Evolutionary conservation across 768 basidiomycete genomes (phyloP).

Genomic region (Mycena olivaceomarginata): DNA sequence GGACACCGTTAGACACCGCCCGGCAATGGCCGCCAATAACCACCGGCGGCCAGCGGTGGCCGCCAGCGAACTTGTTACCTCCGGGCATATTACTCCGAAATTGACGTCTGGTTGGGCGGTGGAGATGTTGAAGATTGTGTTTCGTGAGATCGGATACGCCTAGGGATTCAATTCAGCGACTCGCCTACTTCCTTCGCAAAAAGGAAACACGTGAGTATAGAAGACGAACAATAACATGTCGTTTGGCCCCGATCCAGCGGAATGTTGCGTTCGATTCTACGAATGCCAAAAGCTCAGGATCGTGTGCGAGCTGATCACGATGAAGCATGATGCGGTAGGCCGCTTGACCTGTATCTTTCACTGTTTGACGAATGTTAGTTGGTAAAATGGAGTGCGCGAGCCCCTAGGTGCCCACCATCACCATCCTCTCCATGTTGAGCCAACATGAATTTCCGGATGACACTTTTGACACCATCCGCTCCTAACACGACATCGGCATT

Average conservation of each 20-base stretch:
- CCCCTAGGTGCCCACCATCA: constrained; percentile 7
- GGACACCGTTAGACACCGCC: too few relatives aligned
- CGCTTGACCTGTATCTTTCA: constrained; percentile 59
- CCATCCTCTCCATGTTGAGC: constrained; percentile 51
- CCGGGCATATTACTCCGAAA: neutral
- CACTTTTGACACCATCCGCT: constrained; percentile 61
- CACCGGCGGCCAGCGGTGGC: too few relatives aligned
- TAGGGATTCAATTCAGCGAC: neutral
- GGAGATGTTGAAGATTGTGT: constrained; percentile 60
- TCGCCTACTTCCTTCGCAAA: too few relatives aligned
- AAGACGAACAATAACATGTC: constrained; percentile 46
- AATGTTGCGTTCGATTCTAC: constrained; percentile 53
- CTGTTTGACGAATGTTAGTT: constrained; percentile 23
- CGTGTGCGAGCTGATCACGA: constrained; percentile 52
- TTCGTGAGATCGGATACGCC: constrained; percentile 59
- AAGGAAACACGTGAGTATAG: neutral
- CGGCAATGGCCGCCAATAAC: too few relatives aligned
- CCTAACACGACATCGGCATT: constrained; percentile 59
- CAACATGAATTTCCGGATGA: constrained; percentile 56
- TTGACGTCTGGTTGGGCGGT: constrained; percentile 59
- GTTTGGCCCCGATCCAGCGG: constrained; percentile 60
- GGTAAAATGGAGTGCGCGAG: neutral
- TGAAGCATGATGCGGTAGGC: constrained; percentile 61
- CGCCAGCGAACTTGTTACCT: too few relatives aligned
- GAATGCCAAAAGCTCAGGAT: constrained; percentile 57